Evolutionary conservation across 1,284 basidiomycete species (phyloP), one percentile per base, ranked within the genome.

Genomic region (Erythrobasidium hasegawianum): DNA sequence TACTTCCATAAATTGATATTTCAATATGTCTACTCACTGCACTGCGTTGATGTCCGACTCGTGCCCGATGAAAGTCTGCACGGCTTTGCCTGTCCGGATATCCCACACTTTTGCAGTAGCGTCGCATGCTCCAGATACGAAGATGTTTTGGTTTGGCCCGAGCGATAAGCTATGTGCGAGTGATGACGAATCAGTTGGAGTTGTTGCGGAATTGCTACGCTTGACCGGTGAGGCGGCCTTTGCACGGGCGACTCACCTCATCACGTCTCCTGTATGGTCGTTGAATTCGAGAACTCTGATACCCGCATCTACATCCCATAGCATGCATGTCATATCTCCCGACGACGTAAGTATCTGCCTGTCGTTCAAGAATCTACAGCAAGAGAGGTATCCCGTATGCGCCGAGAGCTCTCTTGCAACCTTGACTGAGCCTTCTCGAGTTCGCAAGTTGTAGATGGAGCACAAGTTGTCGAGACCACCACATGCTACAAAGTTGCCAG

Each of bases 21-120:
- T n/a, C n/a, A n/a, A n/a, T n/a, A n/a, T n/a, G n/a, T n/a, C n/a
- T n/a, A 85, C 90, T 76, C 76, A 95, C 90, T 90, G 88, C 49
- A 98, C 95, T 65, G 95, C 92, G 78, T 99, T 99, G 80, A 99
- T 97, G 77, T 99, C 96, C 62, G 91, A 94, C 79, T 97, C 95
- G 77, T 98, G 96, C 45, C 95, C 96, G 62, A 91, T 92, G 77
- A 99, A 98, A 2, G 95, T 97, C 81, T 98, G 96, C 10, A 94
- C 95, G 16, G 94, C 92, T 75, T 93, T 91, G 70, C 93, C 93
- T 71, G 87, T 92, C 71, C 95, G 87, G 75, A 97, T 96, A 79
- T 98, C 96, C 95, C 96, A 98, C 58, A 99, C 84, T 78, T 97
- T 97, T 38, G 95, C 94, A 13, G 91, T 92, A 9, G 95, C 93